These are phyloP conservation scores for Cinnamomum micranthum DNA, from an alignment of 164 flowering plant genomes.

Conservation along the genomic window DNA sequence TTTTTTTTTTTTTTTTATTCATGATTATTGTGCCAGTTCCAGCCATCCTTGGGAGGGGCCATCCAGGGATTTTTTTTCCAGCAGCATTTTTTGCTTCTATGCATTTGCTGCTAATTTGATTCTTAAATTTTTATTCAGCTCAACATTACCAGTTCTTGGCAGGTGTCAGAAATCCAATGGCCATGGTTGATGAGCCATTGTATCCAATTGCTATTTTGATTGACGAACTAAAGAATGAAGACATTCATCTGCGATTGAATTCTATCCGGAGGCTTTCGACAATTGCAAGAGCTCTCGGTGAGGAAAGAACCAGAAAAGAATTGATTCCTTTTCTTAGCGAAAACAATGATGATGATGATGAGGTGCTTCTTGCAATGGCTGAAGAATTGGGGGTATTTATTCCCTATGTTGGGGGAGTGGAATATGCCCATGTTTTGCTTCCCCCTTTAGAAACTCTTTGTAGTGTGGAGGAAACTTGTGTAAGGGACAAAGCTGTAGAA, in stretches of 20 bases:
- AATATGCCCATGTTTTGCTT: constrained; percentile 77
- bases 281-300: constrained; percentile 94
- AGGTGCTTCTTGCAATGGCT: constrained; percentile 95
- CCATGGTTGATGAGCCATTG: constrained; percentile 87
- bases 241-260: constrained; percentile 86
- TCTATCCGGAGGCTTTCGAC: constrained; percentile 88
- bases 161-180: constrained; percentile 32
- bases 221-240: constrained; percentile 93
- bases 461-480: constrained; percentile 94
- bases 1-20: too few relatives aligned
- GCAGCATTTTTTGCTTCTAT: too few relatives aligned
- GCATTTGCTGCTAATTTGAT: too few relatives aligned
- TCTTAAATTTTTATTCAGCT: not conserved
- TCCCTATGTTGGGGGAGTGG: constrained; percentile 95
- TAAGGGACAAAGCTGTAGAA: constrained; percentile 95
- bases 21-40: too few relatives aligned
- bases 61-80: too few relatives aligned
- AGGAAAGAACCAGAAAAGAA: constrained; percentile 88
- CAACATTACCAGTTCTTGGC: not conserved
- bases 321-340: constrained; percentile 92
- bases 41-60: too few relatives aligned
- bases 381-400: constrained; percentile 92
- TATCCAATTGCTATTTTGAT: constrained; percentile 93
- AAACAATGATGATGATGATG: constrained; percentile 96
- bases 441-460: constrained; percentile 87